phyloP scores from a whole-genome alignment of 305 asterid species.

The Solanum aculeatissimum region DNA sequence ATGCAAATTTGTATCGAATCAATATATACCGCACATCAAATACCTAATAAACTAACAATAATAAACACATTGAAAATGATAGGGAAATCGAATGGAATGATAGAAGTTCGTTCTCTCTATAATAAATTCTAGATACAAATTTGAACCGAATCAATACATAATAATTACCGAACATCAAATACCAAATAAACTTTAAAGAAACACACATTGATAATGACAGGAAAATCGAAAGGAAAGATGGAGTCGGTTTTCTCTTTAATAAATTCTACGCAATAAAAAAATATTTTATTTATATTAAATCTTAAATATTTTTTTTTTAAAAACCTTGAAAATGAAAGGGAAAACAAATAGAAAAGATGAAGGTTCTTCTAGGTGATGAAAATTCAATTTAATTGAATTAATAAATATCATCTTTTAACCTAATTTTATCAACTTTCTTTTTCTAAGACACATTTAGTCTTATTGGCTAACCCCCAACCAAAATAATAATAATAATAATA shows the following conservation, averaged over 20 bases:
- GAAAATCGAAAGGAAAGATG: not conserved
- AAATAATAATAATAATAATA: too few species aligned
- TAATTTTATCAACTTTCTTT: not conserved
- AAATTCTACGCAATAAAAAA: not conserved
- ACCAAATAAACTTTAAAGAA: not conserved
- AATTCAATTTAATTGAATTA: not conserved
- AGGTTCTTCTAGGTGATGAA: conserved; percentile 7
- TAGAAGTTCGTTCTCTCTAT: not conserved
- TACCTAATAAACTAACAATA: not conserved
- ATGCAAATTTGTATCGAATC: not conserved
- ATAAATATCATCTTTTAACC: not conserved
- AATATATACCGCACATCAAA: not conserved
- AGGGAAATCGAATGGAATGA: not conserved
- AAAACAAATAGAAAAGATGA: not conserved
- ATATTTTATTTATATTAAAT: not conserved
- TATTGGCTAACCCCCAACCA: not conserved
- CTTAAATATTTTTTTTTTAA: not conserved
- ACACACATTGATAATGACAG: not conserved
- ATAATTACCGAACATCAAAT: not conserved
- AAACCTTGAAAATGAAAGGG: not conserved
- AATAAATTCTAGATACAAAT: not conserved
- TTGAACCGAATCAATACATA: not conserved
- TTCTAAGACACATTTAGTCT: not conserved
- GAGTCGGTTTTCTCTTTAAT: not conserved
- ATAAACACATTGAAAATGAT: not conserved